phyloP scores from a whole-genome alignment of 768 basidiomycete species.

The Leccinum imitatum region DNA sequence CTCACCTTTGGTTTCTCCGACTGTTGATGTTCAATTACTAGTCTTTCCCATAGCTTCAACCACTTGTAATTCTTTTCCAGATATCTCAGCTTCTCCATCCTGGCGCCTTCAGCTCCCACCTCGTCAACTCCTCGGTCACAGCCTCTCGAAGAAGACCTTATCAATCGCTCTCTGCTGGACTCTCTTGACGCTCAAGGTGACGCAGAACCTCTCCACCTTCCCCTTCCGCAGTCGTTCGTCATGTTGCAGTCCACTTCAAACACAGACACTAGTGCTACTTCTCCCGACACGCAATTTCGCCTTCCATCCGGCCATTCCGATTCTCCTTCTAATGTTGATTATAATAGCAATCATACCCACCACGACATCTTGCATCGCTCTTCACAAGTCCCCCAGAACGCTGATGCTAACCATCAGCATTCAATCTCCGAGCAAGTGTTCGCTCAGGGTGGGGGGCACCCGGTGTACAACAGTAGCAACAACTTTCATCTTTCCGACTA shows the following conservation, averaged over 20 bases:
- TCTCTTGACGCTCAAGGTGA: constrained; percentile 83
- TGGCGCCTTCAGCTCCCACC: constrained; percentile 48
- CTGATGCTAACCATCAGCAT: constrained; percentile 37
- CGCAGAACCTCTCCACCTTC: constrained; percentile 57
- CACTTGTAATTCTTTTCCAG: constrained; percentile 30
- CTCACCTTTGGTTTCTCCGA: constrained; percentile 32
- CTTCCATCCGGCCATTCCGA: constrained; percentile 49
- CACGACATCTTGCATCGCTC: constrained; percentile 31
- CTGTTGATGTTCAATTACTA: constrained; percentile 45
- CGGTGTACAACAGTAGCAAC: constrained; percentile 44
- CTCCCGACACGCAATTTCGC: constrained; percentile 57
- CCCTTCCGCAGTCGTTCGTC: constrained; percentile 38
- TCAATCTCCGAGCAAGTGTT: constrained; percentile 30
- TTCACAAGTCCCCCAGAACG: constrained; percentile 25
- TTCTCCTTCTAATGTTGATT: constrained; percentile 44
- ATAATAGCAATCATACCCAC: constrained; percentile 37
- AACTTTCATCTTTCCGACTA: constrained; percentile 36
- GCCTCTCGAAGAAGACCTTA: constrained; percentile 66
- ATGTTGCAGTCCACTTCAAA: constrained; percentile 50
- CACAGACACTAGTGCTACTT: constrained; percentile 48
- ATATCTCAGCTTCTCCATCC: constrained; percentile 37
- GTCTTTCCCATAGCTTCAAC: constrained; percentile 30
- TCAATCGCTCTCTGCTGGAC: constrained; percentile 82
- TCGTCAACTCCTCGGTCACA: constrained; percentile 33
- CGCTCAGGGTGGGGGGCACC: constrained; percentile 33